Percentiles rank a stretch among this genome's conserved stretches.
These are phyloP conservation scores for Geotrichum candidum DNA, from an alignment of 1,139 yeast species.

Conservation along the genomic window DNA sequence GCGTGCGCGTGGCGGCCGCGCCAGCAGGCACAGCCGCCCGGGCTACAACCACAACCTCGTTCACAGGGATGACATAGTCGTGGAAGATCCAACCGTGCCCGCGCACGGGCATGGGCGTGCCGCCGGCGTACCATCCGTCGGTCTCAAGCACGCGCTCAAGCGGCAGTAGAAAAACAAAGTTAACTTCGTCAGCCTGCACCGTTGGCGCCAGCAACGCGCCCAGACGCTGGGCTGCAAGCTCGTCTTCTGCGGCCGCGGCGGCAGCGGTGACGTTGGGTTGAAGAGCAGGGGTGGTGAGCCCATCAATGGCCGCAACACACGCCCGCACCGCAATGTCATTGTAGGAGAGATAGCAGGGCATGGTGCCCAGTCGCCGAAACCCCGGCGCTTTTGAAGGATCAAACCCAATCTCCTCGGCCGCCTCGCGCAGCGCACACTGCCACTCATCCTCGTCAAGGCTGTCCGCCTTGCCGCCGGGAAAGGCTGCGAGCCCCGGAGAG, in stretches of 20 bases:
- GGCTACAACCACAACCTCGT: not conserved
- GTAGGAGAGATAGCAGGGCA: slow-evolving; percentile 71
- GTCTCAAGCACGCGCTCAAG: slow-evolving; percentile 20
- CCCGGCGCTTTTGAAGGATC: slow-evolving; percentile 43
- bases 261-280: not conserved
- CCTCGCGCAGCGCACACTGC: slow-evolving; percentile 71
- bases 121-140: slow-evolving; percentile 12
- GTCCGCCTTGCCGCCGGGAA: slow-evolving; percentile 82
- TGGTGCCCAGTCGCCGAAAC: slow-evolving; percentile 47
- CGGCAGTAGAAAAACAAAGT: slow-evolving; percentile 25
- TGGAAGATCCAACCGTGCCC: slow-evolving; percentile 16
- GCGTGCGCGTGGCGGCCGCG: not conserved
- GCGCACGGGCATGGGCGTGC: slow-evolving; percentile 2
- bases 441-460: slow-evolving; percentile 56
- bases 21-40: not conserved
- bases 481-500: slow-evolving; percentile 79
- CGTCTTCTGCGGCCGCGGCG: not conserved
- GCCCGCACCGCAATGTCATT: slow-evolving; percentile 76
- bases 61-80: slow-evolving; percentile 1
- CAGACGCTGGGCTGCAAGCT: not conserved
- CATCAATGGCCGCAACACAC: slow-evolving; percentile 57
- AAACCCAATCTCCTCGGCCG: slow-evolving; percentile 77
- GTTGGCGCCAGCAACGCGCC: slow-evolving; percentile 21
- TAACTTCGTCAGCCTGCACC: slow-evolving; percentile 27
- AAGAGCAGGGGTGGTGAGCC: slow-evolving; percentile 18